Evolutionary conservation across 805 yeast genomes (phyloP), one percentile per base, ranked within the genome.

Genomic region (Candida fluviatilis): DNA sequence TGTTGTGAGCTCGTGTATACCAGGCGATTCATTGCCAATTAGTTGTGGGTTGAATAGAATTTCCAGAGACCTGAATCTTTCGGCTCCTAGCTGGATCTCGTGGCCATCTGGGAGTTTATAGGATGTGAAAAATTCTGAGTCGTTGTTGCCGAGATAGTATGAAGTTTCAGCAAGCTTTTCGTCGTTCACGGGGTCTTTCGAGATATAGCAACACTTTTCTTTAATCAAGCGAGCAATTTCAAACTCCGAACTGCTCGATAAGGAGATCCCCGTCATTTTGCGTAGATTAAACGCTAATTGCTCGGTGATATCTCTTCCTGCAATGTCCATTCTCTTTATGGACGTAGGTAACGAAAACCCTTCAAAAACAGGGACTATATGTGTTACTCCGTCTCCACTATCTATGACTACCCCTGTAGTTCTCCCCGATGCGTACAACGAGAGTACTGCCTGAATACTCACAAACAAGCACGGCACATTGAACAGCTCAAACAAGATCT

Each of bases 311-410:
- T 89, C 96, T 32, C 93, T 58, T 0, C 98, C 98, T 0, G 93
- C 96, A 18, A 88, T 57, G 54, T 89, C 93, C 43, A 84, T 68
- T 38, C 96, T 62, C 56, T 76, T 75, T 17, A 86, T 78, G 2
- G 90, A 79, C 2, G 81, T 70, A 0, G 90, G 81, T 12, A 90
- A 56, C 10, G 90, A 71, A 57, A 87, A 90, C 4, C 98, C 98
- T 43, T 88, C 89, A 59, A 78, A 91, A 0, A 91, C 87, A 0
- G 97, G 96, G 2, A 88, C 95, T 6, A 84, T 72, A 52, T 85
- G 90, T 28, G 85, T 76, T 18, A 88, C 95, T 4, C 97, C 97
- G 58, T 90, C 97, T 4, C 97, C 97, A n/a, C 83, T 76, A 54
- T 90, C 96, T 10, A 91, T 54, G 2, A 87, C 95, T 27, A 87